Percentiles rank a stretch among this genome's conserved stretches.
Evolutionary conservation across 2,329 filamentous ascomycete species (phyloP).

Genomic region (Diaporthe australafricana): DNA sequence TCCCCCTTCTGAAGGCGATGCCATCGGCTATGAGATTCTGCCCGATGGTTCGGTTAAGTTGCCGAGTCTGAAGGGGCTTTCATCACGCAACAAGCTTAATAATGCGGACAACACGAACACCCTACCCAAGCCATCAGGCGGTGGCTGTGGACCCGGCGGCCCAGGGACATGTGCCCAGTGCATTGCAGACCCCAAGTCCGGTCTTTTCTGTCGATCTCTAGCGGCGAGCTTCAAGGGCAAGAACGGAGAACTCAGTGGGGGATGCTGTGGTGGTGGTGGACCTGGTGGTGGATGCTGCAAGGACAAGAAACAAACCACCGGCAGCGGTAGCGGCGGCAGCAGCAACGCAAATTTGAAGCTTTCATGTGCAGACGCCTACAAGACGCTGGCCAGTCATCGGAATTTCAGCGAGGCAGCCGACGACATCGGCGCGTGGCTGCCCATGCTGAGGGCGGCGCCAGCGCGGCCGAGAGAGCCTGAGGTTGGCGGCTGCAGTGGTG

Average conservation of each 20-base stretch:
- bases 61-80: conserved; percentile 53
- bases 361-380: conserved; percentile 82
- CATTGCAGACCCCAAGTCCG: conserved; percentile 80
- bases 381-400: conserved; percentile 80
- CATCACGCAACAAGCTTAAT: conserved; percentile 45
- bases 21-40: conserved; percentile 69
- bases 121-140: conserved; percentile 46
- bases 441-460: conserved; percentile 74
- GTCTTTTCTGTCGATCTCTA: conserved; percentile 84
- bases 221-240: conserved; percentile 71
- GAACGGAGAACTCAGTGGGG: conserved; percentile 49
- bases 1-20: conserved; percentile 71
- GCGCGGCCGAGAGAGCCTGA: conserved; percentile 47
- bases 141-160: conserved; percentile 71
- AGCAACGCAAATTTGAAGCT: conserved; percentile 49
- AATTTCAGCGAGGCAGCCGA: conserved; percentile 80
- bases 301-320: conserved; percentile 41
- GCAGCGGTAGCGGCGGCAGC: conserved; percentile 38
- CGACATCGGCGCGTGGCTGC: conserved; percentile 81
- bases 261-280: conserved; percentile 73
- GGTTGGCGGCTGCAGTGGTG: conserved; percentile 37
- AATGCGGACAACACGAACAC: conserved; percentile 40
- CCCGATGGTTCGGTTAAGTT: conserved; percentile 72
- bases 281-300: conserved; percentile 75
- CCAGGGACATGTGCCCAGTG: conserved; percentile 86